A percentile compares a stretch with the other conserved stretches of the same genome.
phyloP scores from a whole-genome alignment of 805 yeast genomes.

The Kodamaea nitidulidarum region DNA sequence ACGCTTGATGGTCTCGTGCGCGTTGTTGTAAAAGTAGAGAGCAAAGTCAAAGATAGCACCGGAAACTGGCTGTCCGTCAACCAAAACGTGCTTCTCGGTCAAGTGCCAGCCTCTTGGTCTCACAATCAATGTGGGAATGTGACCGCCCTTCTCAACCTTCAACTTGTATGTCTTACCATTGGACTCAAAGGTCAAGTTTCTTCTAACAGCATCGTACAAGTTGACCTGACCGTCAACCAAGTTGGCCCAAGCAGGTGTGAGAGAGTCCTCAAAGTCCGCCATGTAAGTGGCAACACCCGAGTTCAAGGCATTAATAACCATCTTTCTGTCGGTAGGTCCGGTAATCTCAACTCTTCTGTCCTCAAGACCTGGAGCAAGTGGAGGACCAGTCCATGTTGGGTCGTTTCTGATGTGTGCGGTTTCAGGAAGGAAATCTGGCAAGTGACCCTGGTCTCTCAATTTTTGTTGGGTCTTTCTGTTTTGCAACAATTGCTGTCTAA shows the following conservation, averaged over 20 bases:
- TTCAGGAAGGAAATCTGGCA: constrained; percentile 63
- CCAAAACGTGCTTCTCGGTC: constrained; percentile 64
- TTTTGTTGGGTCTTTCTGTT: constrained; percentile 61
- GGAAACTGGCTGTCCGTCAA: constrained; percentile 72
- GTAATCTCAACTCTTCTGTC: constrained; percentile 80
- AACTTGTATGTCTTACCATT: constrained; percentile 44
- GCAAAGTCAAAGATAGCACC: constrained; percentile 81
- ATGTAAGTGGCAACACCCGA: constrained; percentile 76
- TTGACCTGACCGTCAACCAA: constrained; percentile 79
- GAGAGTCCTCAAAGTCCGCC: constrained; percentile 84
- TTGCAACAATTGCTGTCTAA: constrained; percentile 54
- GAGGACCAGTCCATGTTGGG: constrained; percentile 71
- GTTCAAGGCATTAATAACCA: constrained; percentile 79
- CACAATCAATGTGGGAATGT: constrained; percentile 73
- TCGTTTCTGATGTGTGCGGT: constrained; percentile 68
- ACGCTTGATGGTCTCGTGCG: constrained; percentile 51
- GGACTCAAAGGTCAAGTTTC: constrained; percentile 45
- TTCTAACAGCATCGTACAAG: constrained; percentile 70
- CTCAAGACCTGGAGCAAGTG: constrained; percentile 66
- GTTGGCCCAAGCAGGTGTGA: constrained; percentile 80
- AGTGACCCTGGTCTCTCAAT: constrained; percentile 56
- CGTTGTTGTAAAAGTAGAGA: constrained; percentile 72
- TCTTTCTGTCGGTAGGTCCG: constrained; percentile 81
- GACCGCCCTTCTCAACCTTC: constrained; percentile 46
- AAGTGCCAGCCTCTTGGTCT: constrained; percentile 91